Conservation (phyloP, 352 stramenopile genomes). For the Globisporangium solare region DNA sequence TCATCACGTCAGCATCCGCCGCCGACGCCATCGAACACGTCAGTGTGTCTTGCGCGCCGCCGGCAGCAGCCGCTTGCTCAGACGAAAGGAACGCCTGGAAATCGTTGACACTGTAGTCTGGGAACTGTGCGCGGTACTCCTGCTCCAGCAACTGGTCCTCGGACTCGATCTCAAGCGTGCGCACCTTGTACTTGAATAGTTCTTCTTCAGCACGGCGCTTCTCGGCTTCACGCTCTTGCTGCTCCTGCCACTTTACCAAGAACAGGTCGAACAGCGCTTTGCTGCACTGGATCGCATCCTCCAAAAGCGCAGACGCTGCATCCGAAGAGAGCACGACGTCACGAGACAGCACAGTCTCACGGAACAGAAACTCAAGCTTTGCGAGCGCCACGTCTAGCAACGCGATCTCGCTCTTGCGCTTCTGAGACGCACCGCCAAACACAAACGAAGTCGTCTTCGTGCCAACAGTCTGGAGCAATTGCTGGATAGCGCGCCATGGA, state of each 20-base stretch:
- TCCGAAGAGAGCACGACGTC: conserved; percentile 20
- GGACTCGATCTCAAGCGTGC: conserved; percentile 72
- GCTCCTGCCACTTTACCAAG: conserved; percentile 79
- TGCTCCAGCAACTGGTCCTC: conserved; percentile 84
- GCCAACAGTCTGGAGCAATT: conserved; percentile 44
- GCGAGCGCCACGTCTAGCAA: conserved; percentile 62
- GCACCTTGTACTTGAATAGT: conserved; percentile 85
- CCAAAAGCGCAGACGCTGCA: conserved; percentile 17
- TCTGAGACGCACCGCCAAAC: conserved; percentile 39
- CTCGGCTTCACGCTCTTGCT: conserved; percentile 72
- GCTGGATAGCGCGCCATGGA: conserved; percentile 78
- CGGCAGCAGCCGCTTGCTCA: conserved; percentile 17
- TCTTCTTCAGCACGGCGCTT: conserved; percentile 70
- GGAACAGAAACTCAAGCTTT: conserved; percentile 71
- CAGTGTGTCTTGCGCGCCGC: conserved; percentile 10
- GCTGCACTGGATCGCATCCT: conserved; percentile 49
- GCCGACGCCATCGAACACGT: conserved; percentile 12
- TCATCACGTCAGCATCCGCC: conserved; percentile 42
- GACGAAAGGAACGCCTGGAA: conserved; percentile 63
- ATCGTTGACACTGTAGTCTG: conserved; percentile 81
- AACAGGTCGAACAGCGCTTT: conserved; percentile 83
- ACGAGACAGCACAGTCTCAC: conserved; percentile 21
- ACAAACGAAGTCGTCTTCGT: conserved; percentile 37
- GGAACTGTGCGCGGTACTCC: conserved; percentile 91
- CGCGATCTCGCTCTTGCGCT: conserved; percentile 63